Evolutionary conservation across 176 grass and related monocot genomes (phyloP).

Genomic region (Aechmea fasciata): DNA sequence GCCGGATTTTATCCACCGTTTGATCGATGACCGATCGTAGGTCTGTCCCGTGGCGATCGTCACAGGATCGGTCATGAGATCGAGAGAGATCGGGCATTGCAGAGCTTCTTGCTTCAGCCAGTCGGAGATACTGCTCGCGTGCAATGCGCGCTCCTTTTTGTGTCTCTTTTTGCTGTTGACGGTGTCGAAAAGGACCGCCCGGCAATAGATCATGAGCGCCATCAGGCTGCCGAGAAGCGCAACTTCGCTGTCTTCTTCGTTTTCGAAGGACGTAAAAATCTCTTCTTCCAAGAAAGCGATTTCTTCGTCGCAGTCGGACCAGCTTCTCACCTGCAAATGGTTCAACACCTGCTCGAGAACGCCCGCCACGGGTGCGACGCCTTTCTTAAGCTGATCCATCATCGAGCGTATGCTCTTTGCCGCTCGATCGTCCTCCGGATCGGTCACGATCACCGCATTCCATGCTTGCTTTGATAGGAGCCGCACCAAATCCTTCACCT

Average conservation of each 20-base stretch:
- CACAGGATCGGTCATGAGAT: conserved; percentile 84
- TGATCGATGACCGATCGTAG: conserved; percentile 75
- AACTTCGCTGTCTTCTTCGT: conserved; percentile 13
- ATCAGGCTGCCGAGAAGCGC: conserved; percentile 33
- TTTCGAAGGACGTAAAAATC: conserved; percentile 21
- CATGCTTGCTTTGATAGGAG: conserved; percentile 47
- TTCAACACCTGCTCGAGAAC: conserved; percentile 45
- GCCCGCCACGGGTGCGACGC: conserved; percentile 30
- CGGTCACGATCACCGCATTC: conserved; percentile 26
- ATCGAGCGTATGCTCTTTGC: conserved; percentile 43
- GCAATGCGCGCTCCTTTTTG: background rate
- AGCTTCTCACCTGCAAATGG: conserved; percentile 42
- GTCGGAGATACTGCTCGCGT: conserved; percentile 28
- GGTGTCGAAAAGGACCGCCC: conserved; percentile 52
- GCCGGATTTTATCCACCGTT: conserved; percentile 51
- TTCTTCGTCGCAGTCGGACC: conserved; percentile 78
- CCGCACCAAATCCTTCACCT: conserved; percentile 49
- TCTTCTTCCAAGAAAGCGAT: conserved; percentile 41
- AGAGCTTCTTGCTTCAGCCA: conserved; percentile 47
- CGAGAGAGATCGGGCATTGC: conserved; percentile 78
- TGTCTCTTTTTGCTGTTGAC: conserved; percentile 24
- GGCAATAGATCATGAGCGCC: conserved; percentile 70
- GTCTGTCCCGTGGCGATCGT: conserved; percentile 75
- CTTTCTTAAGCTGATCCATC: conserved; percentile 49
- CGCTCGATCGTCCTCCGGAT: conserved; percentile 28